Evolutionary conservation across 2,329 filamentous ascomycete genomes (phyloP), one percentile per base, ranked within the genome.

Genomic region (Chaetomiaceae sp.): DNA sequence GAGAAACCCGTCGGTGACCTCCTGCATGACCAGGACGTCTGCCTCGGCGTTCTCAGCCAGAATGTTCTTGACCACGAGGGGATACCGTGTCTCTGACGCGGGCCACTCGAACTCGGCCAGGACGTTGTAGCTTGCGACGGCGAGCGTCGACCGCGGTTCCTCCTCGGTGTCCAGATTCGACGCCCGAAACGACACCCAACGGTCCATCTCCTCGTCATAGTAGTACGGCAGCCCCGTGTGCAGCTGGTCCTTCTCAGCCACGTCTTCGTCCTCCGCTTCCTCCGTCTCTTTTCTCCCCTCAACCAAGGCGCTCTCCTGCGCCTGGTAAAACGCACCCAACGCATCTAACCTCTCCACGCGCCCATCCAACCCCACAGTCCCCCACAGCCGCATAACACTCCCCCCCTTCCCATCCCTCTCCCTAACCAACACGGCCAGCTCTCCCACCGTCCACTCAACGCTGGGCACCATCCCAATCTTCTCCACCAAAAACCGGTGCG

Each of bases 1-100:
- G 0, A 87, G 71, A 53, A 86, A 84, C 35, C 79, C 72, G 54
- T 86, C 82, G 0, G 81, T 83, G 1, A 86, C 78, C 65, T 86
- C 83, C 61, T 86, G 75, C 5, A 87, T 70, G 3, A 79, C 67
- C 8, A 79, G 56, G 3, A 78, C 64, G 50, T 80, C 76, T 7
- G 77, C 68, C 0, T 60, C 51, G 3, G 74, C 74, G 7, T 65
- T 62, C 4, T 61, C 49, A 0, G 71, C 69, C 4, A 79, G 60
- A 2, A 80, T 63, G 49, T 71, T 77, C 6, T 63, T 58, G 17
- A 77, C 51, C 40, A 79, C 59, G 7, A 71, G 57, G 2, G 71
- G 62, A 50, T 78, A 72, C 25, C 76, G 68, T 16, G 58, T 57
- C 14, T 64, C 61, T 6, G 66, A 68, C 3, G 74, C 70, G 1